phyloP scores from a whole-genome alignment of 106 monocot genomes.

The Acorus gramineus region DNA sequence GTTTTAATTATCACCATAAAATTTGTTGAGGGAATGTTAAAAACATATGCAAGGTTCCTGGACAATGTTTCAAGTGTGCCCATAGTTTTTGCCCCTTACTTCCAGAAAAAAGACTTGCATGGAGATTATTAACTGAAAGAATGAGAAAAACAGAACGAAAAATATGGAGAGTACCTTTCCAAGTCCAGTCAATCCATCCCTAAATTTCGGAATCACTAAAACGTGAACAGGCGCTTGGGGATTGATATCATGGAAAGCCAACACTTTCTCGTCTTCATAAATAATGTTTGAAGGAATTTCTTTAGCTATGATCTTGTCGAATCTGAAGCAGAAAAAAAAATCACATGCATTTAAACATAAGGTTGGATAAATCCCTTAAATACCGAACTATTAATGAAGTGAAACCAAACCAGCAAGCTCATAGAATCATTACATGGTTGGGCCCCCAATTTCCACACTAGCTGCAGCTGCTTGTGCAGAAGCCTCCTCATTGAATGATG shows the following conservation, averaged over 20 bases:
- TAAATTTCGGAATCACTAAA: constrained; percentile 74
- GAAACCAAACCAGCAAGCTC: too few species aligned
- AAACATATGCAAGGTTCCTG: too few species aligned
- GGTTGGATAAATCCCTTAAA: background rate
- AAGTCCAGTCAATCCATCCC: constrained; percentile 83
- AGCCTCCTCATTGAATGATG: constrained; percentile 64
- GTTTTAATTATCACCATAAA: too few species aligned
- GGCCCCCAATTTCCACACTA: constrained; percentile 45
- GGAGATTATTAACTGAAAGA: background rate
- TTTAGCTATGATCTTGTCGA: constrained; percentile 91
- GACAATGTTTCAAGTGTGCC: too few species aligned
- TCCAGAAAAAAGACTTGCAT: background rate
- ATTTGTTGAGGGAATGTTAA: too few species aligned
- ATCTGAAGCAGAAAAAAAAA: constrained; percentile 29
- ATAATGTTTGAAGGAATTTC: constrained; percentile 80
- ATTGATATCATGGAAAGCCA: constrained; percentile 79
- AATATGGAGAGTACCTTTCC: constrained; percentile 53
- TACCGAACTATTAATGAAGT: background rate
- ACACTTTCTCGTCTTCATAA: constrained; percentile 87
- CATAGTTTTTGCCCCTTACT: background rate
- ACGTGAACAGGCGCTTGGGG: constrained; percentile 97
- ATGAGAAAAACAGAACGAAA: background rate
- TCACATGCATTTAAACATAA: background rate
- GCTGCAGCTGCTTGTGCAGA: constrained; percentile 50
- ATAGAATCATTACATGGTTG: constrained; percentile 50